Conservation (phyloP, 164 flowering plant genomes). For the Annona squamosa region DNA sequence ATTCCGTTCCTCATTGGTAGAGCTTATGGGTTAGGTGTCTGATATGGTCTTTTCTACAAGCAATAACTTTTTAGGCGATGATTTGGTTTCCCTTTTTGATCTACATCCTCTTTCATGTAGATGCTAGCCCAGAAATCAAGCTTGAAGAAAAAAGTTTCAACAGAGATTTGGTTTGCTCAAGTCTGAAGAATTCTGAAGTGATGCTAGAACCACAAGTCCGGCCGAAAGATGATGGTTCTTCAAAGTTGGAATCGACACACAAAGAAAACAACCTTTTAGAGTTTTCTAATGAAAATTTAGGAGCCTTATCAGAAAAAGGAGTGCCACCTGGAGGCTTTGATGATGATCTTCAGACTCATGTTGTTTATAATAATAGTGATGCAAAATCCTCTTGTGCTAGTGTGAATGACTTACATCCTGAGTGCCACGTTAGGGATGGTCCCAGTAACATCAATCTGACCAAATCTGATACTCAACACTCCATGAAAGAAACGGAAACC, state of each 20-base stretch:
- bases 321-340: conserved; percentile 7
- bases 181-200: conserved; percentile 18
- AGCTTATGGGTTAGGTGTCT: conserved; percentile 6
- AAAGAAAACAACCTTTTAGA: conserved; percentile 14
- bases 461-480: conserved; percentile 4
- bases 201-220: conserved; percentile 10
- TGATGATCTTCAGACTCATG: conserved; percentile 3
- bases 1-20: not conserved
- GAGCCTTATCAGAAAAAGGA: conserved; percentile 9
- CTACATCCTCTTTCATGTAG: conserved; percentile 36
- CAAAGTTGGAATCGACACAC: conserved; percentile 6
- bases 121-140: conserved; percentile 26
- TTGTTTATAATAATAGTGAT: conserved; percentile 5
- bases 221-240: conserved; percentile 14
- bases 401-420: conserved; percentile 13
- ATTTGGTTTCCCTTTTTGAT: conserved; percentile 11
- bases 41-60: conserved; percentile 9
- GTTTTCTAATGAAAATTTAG: conserved; percentile 12
- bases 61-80: conserved; percentile 8
- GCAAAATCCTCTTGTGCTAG: conserved; percentile 7
- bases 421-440: conserved; percentile 7
- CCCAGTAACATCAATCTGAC: conserved; percentile 9
- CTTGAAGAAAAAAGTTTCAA: conserved; percentile 20
- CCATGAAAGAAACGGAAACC: conserved; percentile 17
- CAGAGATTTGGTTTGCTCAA: conserved; percentile 19